A percentile compares a stretch with the other conserved stretches of the same genome.
Conservation (phyloP, 306 rosid genomes). For the Prunus fruticosa region DNA sequence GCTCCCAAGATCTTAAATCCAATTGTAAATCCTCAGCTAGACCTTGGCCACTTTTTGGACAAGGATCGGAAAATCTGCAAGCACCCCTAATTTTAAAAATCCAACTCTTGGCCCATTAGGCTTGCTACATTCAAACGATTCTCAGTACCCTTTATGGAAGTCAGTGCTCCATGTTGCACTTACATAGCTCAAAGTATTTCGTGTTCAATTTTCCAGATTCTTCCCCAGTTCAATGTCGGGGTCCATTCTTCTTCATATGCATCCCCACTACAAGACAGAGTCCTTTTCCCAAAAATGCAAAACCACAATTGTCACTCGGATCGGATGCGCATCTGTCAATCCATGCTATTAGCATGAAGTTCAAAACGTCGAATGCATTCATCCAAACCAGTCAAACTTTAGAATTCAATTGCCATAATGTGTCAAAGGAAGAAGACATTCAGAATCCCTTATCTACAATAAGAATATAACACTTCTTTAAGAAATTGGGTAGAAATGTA, state of each 20-base stretch:
- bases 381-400: background rate
- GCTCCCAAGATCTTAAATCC: background rate
- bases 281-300: background rate
- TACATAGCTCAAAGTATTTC: background rate
- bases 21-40: background rate
- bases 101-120: background rate
- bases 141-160: background rate
- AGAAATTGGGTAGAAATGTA: slow-evolving; percentile 6
- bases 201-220: background rate
- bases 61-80: background rate
- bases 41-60: background rate
- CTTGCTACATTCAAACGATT: background rate
- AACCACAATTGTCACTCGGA: background rate
- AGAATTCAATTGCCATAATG: background rate
- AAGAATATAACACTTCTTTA: background rate
- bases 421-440: background rate
- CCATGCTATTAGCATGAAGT: no score
- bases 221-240: background rate
- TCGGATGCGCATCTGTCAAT: background rate
- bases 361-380: background rate
- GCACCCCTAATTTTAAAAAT: background rate
- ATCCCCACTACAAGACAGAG: background rate
- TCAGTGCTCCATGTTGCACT: background rate
- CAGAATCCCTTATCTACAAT: background rate
- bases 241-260: background rate